These are phyloP conservation scores for Scleroderma bovista DNA, from an alignment of 768 basidiomycete genomes.

Conservation along the genomic window DNA sequence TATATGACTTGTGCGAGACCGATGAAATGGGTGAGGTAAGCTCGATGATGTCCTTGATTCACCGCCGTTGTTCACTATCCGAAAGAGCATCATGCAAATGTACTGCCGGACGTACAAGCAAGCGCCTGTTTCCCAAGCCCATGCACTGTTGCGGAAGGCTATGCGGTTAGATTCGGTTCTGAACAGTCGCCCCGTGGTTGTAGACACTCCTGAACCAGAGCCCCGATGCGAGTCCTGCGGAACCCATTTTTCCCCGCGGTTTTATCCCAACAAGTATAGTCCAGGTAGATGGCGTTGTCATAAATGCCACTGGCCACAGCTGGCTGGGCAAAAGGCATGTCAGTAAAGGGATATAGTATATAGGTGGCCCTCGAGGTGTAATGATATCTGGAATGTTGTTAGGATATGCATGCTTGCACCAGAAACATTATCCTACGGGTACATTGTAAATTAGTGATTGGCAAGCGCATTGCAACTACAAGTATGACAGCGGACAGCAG, in stretches of 20 bases:
- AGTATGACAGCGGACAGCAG: slow-evolving; percentile 8
- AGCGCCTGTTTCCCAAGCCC: slow-evolving; percentile 62
- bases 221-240: slow-evolving; percentile 53
- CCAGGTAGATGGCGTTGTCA: slow-evolving; percentile 37
- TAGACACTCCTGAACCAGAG: slow-evolving; percentile 19
- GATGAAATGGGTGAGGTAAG: slow-evolving; percentile 75
- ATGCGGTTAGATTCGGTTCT: slow-evolving; percentile 74
- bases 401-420: background rate
- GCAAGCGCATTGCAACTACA: slow-evolving; percentile 11
- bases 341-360: background rate
- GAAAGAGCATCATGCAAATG: slow-evolving; percentile 83
- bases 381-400: background rate
- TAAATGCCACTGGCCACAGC: slow-evolving; percentile 34
- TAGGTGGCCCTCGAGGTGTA: background rate
- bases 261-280: slow-evolving; percentile 43
- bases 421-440: slow-evolving; percentile 19
- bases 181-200: slow-evolving; percentile 38
- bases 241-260: slow-evolving; percentile 71
- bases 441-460: slow-evolving; percentile 24
- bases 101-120: slow-evolving; percentile 86
- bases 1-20: slow-evolving; percentile 81
- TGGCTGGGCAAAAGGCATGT: background rate
- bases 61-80: background rate
- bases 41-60: slow-evolving; percentile 9
- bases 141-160: slow-evolving; percentile 86